Conservation (phyloP, 192 early-diverging fungal genomes). For the Coemansia sp. region DNA sequence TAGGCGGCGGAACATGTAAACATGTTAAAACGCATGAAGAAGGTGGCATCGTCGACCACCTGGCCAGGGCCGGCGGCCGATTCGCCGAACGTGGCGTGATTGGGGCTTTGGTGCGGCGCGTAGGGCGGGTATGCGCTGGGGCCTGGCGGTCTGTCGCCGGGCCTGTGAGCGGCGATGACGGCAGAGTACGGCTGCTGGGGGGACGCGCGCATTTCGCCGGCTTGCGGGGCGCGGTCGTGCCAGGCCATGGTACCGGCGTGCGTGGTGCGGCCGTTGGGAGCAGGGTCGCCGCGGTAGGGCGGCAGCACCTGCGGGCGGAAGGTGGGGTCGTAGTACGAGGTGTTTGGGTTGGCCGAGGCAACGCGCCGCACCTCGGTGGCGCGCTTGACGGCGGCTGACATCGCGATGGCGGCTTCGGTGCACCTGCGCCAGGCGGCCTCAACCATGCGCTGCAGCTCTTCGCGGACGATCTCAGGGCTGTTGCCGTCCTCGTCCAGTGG, state of each 20-base stretch:
- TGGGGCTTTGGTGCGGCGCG: slow-evolving; percentile 5
- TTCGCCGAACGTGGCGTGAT: slow-evolving; percentile 15
- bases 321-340: slow-evolving; percentile 49
- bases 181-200: slow-evolving; percentile 20
- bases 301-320: slow-evolving; percentile 49
- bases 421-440: slow-evolving; percentile 50
- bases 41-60: slow-evolving; percentile 38
- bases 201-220: slow-evolving; percentile 25
- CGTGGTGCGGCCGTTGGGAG: slow-evolving; percentile 12
- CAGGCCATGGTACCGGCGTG: slow-evolving; percentile 6
- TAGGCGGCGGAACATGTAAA: slow-evolving; percentile 33
- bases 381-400: slow-evolving; percentile 43
- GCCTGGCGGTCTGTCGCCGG: slow-evolving; percentile 10
- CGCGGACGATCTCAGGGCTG: slow-evolving; percentile 45
- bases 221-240: slow-evolving; percentile 12
- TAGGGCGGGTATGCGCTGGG: slow-evolving; percentile 19
- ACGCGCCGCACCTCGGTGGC: slow-evolving; percentile 33
- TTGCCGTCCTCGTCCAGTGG: slow-evolving; percentile 49
- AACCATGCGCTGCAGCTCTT: slow-evolving; percentile 52
- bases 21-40: slow-evolving; percentile 46
- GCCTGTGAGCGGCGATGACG: slow-evolving; percentile 8
- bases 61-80: slow-evolving; percentile 24
- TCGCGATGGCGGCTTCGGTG: slow-evolving; percentile 47
- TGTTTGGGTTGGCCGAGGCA: slow-evolving; percentile 31
- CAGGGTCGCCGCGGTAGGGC: slow-evolving; percentile 40